These are phyloP conservation scores for Globisporangium ultimum DNA, from an alignment of 352 stramenopile species.

Conservation along the genomic window DNA sequence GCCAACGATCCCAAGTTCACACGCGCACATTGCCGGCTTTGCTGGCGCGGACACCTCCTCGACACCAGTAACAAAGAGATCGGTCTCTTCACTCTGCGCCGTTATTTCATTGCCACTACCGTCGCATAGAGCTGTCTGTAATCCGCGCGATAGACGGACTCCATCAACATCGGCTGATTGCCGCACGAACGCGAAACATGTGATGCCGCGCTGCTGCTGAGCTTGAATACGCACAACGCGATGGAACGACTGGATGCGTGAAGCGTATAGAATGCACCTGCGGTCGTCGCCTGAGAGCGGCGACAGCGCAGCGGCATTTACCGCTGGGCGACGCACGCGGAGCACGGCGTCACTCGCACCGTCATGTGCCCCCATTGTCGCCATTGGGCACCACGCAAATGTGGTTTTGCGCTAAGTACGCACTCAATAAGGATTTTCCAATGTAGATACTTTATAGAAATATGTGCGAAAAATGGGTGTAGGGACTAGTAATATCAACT, in stretches of 20 bases:
- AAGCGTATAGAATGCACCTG: constrained; percentile 21
- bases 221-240: neutral
- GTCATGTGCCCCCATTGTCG: too few relatives aligned
- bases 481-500: too few relatives aligned
- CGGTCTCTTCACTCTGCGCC: neutral
- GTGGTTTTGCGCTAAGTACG: too few relatives aligned
- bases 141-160: constrained; percentile 20
- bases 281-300: neutral
- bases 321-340: neutral
- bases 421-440: too few relatives aligned
- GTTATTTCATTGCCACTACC: neutral
- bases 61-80: neutral
- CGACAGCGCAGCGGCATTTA: neutral
- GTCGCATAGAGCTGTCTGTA: constrained; percentile 23
- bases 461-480: too few relatives aligned
- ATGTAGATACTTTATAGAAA: too few relatives aligned
- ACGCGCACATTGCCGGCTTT: constrained; percentile 16
- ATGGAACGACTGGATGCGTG: constrained; percentile 15
- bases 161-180: constrained; percentile 6
- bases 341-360: neutral
- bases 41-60: neutral
- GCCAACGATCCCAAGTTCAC: constrained; percentile 24
- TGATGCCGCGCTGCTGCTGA: neutral
- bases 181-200: constrained; percentile 24
- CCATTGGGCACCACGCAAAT: too few relatives aligned